phyloP scores from a whole-genome alignment of 2,329 filamentous ascomycete species.

The Blastomyces percursus region DNA sequence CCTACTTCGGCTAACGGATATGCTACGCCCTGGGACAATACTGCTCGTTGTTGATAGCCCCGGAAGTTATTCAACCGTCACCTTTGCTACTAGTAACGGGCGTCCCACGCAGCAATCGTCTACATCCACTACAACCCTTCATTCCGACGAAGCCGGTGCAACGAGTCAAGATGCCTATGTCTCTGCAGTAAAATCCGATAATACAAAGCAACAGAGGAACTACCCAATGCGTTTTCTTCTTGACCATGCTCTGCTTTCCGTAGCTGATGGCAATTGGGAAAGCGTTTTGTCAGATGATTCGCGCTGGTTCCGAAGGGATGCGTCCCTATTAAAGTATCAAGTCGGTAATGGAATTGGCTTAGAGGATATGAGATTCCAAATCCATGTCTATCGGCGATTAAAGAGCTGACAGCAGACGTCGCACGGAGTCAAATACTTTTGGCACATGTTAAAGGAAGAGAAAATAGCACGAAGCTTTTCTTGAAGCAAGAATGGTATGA shows the following conservation, averaged over 20 bases:
- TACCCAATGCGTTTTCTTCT: conserved; percentile 95
- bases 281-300: conserved; percentile 67
- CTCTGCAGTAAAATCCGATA: not conserved
- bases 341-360: conserved; percentile 77
- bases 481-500: not conserved
- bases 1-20: conserved; percentile 55
- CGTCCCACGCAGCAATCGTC: not conserved
- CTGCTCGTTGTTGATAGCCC: conserved; percentile 86
- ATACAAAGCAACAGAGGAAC: conserved; percentile 32
- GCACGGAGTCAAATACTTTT: not conserved
- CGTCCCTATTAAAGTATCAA: conserved; percentile 56
- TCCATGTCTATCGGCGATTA: conserved; percentile 61
- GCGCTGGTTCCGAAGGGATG: conserved; percentile 68
- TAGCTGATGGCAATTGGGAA: conserved; percentile 51
- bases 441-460: not conserved
- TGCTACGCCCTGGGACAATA: conserved; percentile 49
- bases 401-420: not conserved
- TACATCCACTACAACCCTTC: not conserved
- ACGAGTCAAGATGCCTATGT: conserved; percentile 7
- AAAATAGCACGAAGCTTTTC: not conserved
- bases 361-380: conserved; percentile 92
- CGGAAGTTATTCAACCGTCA: conserved; percentile 80
- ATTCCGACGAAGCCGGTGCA: conserved; percentile 1
- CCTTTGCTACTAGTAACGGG: conserved; percentile 45
- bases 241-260: conserved; percentile 60